Base-by-base conservation (phyloP, 2,329 filamentous ascomycete species). In the Ceratocystis huliohia region DNA sequence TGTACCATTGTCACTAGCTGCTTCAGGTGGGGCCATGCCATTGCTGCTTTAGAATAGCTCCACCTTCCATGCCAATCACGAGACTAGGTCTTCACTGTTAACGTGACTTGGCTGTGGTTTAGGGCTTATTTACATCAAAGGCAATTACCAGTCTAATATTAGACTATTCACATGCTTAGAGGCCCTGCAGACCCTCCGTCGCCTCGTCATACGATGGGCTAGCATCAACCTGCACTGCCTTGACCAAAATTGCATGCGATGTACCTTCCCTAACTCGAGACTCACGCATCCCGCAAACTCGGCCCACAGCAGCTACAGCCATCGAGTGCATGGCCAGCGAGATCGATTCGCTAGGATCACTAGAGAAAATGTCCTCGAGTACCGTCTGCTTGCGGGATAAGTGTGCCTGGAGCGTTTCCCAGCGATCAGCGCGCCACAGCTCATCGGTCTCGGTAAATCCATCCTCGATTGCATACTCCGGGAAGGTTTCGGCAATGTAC, bases 221-320 rank as follows among this genome's bases (percentile, higher is more conserved):
- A 48, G 65, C 65, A 10, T 61, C 64, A 45, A 69, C 68, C 59
- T 67, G 41, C 17, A 63, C 56, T 15, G 68, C 81, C 70, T 78
- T 82, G 15, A 86, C 79, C 1, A 86, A 73, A 5, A 86, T 73
- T 0, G 82, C 83, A 37, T 86, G 78, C 17, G 82, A 78, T 5
- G 80, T 75, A 70, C 67, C 84, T 79, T 70, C 83, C 79, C 69
- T 75, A 70, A 70, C 84, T 73, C 65, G 72, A 70, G 73, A 84
- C 79, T 65, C 72, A 66, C 53, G 74, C 72, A 71, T 81, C 73
- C 67, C 77, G 74, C 68, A 82, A 69, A 61, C 81, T 74, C 46
- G 72, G 65, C 72, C 72, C 8, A 82, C 74, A 0, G 76, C 76
- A 13, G 72, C 70, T 28, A 81, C 79, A 2, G 80, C 77, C 25